These are phyloP conservation scores for Moniliella sp. DNA, from an alignment of 1,284 basidiomycete genomes.

Conservation along the genomic window DNA sequence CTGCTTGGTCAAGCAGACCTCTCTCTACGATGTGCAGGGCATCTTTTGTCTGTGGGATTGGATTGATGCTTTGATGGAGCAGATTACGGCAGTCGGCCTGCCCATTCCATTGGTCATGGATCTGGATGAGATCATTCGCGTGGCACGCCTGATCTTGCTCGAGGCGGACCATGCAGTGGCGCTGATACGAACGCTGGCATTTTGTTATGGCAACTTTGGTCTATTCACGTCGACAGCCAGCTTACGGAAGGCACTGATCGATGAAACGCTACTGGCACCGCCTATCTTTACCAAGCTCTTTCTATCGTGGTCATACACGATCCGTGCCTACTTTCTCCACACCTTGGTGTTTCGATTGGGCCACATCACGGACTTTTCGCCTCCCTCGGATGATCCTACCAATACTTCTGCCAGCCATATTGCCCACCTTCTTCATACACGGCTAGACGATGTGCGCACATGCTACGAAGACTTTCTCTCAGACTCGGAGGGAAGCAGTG, in stretches of 20 bases:
- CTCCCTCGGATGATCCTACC: slow-evolving; percentile 10
- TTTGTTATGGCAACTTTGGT: slow-evolving; percentile 27
- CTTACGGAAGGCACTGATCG: slow-evolving; percentile 17
- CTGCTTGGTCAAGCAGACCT: slow-evolving; percentile 22
- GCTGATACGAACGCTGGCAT: slow-evolving; percentile 25
- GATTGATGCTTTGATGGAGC: slow-evolving; percentile 21
- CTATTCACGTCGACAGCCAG: slow-evolving; percentile 12
- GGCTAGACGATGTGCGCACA: slow-evolving; percentile 17
- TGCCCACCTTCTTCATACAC: slow-evolving; percentile 13
- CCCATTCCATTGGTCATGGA: slow-evolving; percentile 13
- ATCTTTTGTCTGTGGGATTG: slow-evolving; percentile 28
- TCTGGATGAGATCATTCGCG: slow-evolving; percentile 17
- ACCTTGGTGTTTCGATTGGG: slow-evolving; percentile 26
- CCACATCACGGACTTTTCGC: slow-evolving; percentile 17
- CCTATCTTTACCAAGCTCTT: slow-evolving; percentile 24
- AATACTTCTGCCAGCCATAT: slow-evolving; percentile 14
- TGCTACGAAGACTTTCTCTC: slow-evolving; percentile 18
- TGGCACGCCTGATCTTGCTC: slow-evolving; percentile 15
- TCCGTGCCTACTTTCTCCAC: slow-evolving; percentile 26
- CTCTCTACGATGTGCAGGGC: slow-evolving; percentile 26
- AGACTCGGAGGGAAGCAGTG: slow-evolving; percentile 3
- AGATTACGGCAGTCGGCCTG: slow-evolving; percentile 21
- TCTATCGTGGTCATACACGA: slow-evolving; percentile 28
- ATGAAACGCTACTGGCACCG: slow-evolving; percentile 20
- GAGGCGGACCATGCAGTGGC: slow-evolving; percentile 26